These are phyloP conservation scores for Colletotrichum paranaense DNA, from an alignment of 2,329 filamentous ascomycete genomes.

Conservation along the genomic window DNA sequence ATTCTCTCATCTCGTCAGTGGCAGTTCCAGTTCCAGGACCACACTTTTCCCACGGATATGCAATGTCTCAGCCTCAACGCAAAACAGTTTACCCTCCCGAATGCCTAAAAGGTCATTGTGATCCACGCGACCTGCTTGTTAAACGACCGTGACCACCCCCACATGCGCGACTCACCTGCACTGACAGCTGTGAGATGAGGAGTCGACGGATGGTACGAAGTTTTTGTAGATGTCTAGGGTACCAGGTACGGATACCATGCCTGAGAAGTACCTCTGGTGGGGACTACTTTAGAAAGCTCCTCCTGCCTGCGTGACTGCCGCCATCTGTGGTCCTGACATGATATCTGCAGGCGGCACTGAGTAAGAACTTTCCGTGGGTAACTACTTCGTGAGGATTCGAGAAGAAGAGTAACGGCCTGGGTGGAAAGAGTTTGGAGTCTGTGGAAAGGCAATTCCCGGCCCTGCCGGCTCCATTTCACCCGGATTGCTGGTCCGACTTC, in stretches of 20 bases:
- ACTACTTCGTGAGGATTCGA: too few relatives aligned
- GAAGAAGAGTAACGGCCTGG: too few relatives aligned
- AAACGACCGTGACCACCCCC: neutral
- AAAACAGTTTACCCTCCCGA: slow-evolving; percentile 11
- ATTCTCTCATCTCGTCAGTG: neutral
- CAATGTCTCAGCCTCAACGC: slow-evolving; percentile 25
- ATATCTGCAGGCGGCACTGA: neutral
- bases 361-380: neutral
- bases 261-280: too few relatives aligned
- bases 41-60: neutral
- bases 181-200: slow-evolving; percentile 25
- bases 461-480: slow-evolving; percentile 23
- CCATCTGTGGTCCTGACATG: neutral
- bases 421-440: neutral
- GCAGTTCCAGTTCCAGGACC: neutral
- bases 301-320: neutral
- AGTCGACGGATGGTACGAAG: neutral
- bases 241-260: too few relatives aligned
- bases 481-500: slow-evolving; percentile 19
- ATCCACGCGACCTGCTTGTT: slow-evolving; percentile 20
- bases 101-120: slow-evolving; percentile 12
- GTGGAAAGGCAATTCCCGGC: neutral
- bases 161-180: slow-evolving; percentile 24
- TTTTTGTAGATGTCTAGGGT: too few relatives aligned
- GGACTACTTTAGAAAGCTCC: neutral